Base-by-base conservation (phyloP, 306 rosid species). In the Casuarina cunninghamiana region DNA sequence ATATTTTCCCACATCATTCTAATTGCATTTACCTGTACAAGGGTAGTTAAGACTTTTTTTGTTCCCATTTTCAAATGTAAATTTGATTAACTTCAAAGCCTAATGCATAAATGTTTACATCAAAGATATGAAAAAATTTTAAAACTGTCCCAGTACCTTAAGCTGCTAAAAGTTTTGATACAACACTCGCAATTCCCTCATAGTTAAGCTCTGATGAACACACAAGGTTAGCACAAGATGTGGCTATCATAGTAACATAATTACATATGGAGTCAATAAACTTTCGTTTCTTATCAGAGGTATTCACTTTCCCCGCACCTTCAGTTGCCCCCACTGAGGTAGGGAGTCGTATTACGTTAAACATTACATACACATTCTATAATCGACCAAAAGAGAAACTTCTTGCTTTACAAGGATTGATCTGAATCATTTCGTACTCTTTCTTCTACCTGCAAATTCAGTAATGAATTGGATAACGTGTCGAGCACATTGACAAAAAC, bases 371-470 rank as follows among this genome's bases (percentile, higher is more conserved):
- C 15, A 58, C 35, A 8, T 26, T 13, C 51, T 48, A 48, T 48
- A 10, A 48, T 48, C 51, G 3, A 26, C 65, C 26, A 21, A 26
- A 8, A 58, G 32, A 2, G 38, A 57, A 58, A 10, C 63, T 58
- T 58, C 65, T 58, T 26, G 65, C 65, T 58, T 58, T 38, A 21
- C 32, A 9, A 26, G 39, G 39, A 58, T 58, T 26, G 65, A 58
- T 26, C 65, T 2, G 65, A 58, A 58, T 10, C 21, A 58, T 58
- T 58, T 58, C 0, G 2, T 26, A 58, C 65, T 38, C 16, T 58
- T 57, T 58, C 65, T 26, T 58, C 65, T 58, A 58, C 65, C 65
- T 58, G 65, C 65, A 58, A 8, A 58, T 58, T 58, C 39, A 58
- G 3, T 19, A 26, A 3, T 58, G 6, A 19, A 38, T 26, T 2